These are phyloP conservation scores for Trichoderma simmonsii DNA, from an alignment of 2,329 filamentous ascomycete genomes.

Conservation along the genomic window DNA sequence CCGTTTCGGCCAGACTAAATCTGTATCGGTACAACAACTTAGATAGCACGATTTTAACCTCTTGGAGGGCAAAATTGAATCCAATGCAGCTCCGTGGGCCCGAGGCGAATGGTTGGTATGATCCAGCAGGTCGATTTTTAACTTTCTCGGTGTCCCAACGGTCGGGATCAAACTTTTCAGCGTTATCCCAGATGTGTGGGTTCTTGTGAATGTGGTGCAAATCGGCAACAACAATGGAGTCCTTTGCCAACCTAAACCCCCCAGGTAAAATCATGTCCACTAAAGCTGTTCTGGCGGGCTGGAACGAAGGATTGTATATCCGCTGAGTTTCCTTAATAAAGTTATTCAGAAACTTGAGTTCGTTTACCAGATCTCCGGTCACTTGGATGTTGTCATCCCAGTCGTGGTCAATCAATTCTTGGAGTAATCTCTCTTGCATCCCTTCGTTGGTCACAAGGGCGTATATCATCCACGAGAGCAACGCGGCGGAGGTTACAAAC, in stretches of 20 bases:
- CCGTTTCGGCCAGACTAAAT: conserved; percentile 49
- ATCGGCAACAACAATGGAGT: conserved; percentile 51
- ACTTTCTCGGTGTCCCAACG: conserved; percentile 53
- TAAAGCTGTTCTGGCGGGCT: conserved; percentile 56
- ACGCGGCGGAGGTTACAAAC: conserved; percentile 57
- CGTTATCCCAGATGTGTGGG: conserved; percentile 55
- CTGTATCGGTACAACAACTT: conserved; percentile 59
- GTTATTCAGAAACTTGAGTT: conserved; percentile 52
- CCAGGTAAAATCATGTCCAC: conserved; percentile 56
- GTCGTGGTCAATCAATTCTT: conserved; percentile 53
- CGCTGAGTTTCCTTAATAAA: conserved; percentile 61
- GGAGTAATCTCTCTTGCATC: conserved; percentile 54
- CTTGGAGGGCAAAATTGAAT: conserved; percentile 61
- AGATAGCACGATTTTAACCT: conserved; percentile 57
- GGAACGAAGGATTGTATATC: conserved; percentile 58
- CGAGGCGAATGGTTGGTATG: conserved; percentile 58
- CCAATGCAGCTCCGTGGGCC: conserved; percentile 59
- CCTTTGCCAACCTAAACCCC: conserved; percentile 53
- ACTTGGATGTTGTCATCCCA: conserved; percentile 43
- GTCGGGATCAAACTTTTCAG: conserved; percentile 55
- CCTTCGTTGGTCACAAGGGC: conserved; percentile 50
- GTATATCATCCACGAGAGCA: conserved; percentile 58
- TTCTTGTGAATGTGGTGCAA: conserved; percentile 52
- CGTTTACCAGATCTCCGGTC: conserved; percentile 45
- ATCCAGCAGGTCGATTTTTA: conserved; percentile 47